Percentiles rank a stretch among this genome's conserved stretches.
Evolutionary conservation across 2,329 filamentous ascomycete species (phyloP).

Genomic region (Verticillium albo-atrum): DNA sequence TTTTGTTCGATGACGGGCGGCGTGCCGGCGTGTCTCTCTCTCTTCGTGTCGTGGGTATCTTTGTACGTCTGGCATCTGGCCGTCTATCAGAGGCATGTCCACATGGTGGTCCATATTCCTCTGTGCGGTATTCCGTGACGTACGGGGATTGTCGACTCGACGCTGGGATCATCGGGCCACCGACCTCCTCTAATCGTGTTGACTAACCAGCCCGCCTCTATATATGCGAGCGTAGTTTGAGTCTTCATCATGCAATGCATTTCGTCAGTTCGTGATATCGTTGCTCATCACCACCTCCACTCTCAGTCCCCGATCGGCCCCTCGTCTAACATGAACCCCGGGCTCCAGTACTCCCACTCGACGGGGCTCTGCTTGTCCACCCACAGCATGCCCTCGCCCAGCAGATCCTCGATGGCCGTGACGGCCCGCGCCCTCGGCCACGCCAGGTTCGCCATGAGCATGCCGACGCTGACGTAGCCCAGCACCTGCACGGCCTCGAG

Average conservation of each 20-base stretch:
- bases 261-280: not conserved
- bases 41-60: not conserved
- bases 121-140: too few species aligned
- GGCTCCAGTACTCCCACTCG: conserved; percentile 94
- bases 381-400: conserved; percentile 90
- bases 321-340: conserved; percentile 60
- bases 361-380: conserved; percentile 72
- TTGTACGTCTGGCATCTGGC: too few species aligned
- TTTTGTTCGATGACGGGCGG: not conserved
- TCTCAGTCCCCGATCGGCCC: conserved; percentile 9
- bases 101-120: too few species aligned
- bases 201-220: too few species aligned
- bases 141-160: too few species aligned
- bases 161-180: too few species aligned
- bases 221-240: too few species aligned
- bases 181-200: too few species aligned
- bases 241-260: not conserved
- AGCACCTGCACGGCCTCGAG: conserved; percentile 87
- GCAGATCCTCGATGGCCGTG: conserved; percentile 85
- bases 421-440: conserved; percentile 84
- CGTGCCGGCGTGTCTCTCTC: not conserved
- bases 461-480: conserved; percentile 84
- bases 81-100: too few species aligned
- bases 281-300: conserved; percentile 12
- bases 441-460: conserved; percentile 79